phyloP scores from a whole-genome alignment of 2,329 filamentous ascomycete species.

The Emmonsiellopsis sp. region DNA sequence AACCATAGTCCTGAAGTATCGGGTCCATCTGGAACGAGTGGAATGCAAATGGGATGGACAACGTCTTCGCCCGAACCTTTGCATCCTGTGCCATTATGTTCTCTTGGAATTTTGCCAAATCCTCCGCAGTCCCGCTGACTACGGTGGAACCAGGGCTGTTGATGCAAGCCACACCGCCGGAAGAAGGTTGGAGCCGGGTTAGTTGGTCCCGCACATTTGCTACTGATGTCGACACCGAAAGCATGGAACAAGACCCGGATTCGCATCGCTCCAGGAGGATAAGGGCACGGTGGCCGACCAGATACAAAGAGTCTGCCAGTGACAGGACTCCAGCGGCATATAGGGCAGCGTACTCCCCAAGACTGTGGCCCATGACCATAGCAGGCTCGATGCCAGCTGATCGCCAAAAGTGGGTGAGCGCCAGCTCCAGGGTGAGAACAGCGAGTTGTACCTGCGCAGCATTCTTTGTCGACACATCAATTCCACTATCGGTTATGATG shows the following conservation, averaged over 20 bases:
- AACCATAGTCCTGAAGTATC: constrained; percentile 52
- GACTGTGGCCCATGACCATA: constrained; percentile 23
- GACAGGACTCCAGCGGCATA: constrained; percentile 28
- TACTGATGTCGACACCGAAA: constrained; percentile 41
- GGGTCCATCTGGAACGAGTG: constrained; percentile 57
- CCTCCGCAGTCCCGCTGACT: constrained; percentile 52
- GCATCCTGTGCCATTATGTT: constrained; percentile 39
- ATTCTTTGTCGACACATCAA: background rate
- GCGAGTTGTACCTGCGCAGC: constrained; percentile 5
- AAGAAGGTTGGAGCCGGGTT: background rate
- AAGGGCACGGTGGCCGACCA: constrained; percentile 59
- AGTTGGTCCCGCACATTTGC: background rate
- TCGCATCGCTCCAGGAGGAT: constrained; percentile 57
- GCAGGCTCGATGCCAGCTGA: constrained; percentile 17
- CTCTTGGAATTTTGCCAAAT: constrained; percentile 46
- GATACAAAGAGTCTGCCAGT: constrained; percentile 41
- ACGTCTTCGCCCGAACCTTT: constrained; percentile 47
- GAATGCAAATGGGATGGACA: constrained; percentile 59
- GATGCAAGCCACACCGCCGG: constrained; percentile 54
- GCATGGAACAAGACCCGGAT: constrained; percentile 56
- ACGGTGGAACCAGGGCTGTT: constrained; percentile 69
- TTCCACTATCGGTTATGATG: background rate
- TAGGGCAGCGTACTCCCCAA: constrained; percentile 32
- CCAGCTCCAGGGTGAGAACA: constrained; percentile 1
- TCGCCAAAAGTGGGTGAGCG: background rate